phyloP scores from a whole-genome alignment of 352 stramenopile genomes.

The Phytophthora sp. region DNA sequence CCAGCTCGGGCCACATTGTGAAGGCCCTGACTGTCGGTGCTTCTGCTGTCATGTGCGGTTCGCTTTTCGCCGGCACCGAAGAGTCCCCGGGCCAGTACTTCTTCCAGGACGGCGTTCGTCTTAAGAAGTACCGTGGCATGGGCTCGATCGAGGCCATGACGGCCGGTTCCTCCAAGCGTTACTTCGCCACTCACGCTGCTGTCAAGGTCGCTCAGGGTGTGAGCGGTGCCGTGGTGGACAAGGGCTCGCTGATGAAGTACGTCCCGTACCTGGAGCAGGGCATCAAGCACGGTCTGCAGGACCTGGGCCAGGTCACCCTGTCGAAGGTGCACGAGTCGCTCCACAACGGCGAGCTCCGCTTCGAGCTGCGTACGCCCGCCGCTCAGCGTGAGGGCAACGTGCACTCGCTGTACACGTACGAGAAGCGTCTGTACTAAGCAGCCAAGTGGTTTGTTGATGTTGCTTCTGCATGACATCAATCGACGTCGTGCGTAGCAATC shows the following conservation, averaged over 20 bases:
- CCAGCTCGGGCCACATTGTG: conserved; percentile 98
- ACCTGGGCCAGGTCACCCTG: conserved; percentile 95
- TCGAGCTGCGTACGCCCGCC: conserved; percentile 98
- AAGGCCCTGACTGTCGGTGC: conserved; percentile 98
- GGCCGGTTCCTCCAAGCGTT: conserved; percentile 95
- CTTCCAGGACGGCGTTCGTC: conserved; percentile 99
- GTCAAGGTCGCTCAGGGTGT: conserved; percentile 99
- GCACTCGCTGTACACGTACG: conserved; percentile 98
- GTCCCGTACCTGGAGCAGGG: conserved; percentile 99
- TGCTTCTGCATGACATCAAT: conserved; percentile 19
- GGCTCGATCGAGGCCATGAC: conserved; percentile 99
- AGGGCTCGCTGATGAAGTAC: conserved; percentile 98
- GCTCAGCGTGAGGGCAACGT: conserved; percentile 99
- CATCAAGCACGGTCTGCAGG: conserved; percentile 98
- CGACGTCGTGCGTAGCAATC: conserved; percentile 23
- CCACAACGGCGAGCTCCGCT: conserved; percentile 88
- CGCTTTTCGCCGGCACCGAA: conserved; percentile 99
- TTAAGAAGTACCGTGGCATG: conserved; percentile 99
- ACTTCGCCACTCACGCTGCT: conserved; percentile 88
- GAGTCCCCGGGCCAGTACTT: conserved; percentile 99
- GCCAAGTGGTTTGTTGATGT: conserved; percentile 11
- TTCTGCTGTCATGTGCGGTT: conserved; percentile 99
- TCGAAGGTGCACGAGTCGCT: conserved; percentile 85
- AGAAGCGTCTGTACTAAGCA: conserved; percentile 90
- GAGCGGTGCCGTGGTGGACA: conserved; percentile 98